These are phyloP conservation scores for Fraxinus platypoda DNA, from an alignment of 305 asterid species.

Conservation along the genomic window DNA sequence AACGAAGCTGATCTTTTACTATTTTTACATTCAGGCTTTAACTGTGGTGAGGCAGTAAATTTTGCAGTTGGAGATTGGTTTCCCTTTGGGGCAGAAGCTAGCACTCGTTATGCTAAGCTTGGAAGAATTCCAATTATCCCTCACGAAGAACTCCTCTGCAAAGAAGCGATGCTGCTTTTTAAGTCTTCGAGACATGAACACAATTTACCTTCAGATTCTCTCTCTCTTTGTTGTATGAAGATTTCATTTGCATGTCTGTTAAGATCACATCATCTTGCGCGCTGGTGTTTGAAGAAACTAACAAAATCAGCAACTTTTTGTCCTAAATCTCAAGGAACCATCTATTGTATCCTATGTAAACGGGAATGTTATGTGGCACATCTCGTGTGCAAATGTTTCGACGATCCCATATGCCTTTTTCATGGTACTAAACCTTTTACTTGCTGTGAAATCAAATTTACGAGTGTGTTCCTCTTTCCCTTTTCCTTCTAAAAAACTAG, in stretches of 20 bases:
- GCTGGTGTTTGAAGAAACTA: conserved; percentile 29
- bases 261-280: conserved; percentile 31
- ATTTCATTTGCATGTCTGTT: conserved; percentile 33
- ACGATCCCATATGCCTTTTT: conserved; percentile 39
- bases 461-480: neutral
- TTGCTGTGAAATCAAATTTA: neutral
- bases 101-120: conserved; percentile 32
- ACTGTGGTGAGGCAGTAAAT: conserved; percentile 52
- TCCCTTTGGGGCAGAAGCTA: conserved; percentile 39
- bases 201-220: neutral
- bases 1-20: neutral
- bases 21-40: conserved; percentile 33
- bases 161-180: conserved; percentile 39
- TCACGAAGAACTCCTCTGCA: conserved; percentile 45
- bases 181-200: neutral
- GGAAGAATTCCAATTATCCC: conserved; percentile 38
- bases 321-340: conserved; percentile 22
- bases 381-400: conserved; percentile 24
- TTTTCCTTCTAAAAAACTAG: neutral
- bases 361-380: conserved; percentile 44
- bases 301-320: conserved; percentile 11
- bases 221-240: conserved; percentile 22
- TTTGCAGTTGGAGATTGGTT: conserved; percentile 43
- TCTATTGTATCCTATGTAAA: conserved; percentile 36
- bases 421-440: conserved; percentile 33